Conservation (phyloP, 768 basidiomycete species). For the Amanita inopinata region DNA sequence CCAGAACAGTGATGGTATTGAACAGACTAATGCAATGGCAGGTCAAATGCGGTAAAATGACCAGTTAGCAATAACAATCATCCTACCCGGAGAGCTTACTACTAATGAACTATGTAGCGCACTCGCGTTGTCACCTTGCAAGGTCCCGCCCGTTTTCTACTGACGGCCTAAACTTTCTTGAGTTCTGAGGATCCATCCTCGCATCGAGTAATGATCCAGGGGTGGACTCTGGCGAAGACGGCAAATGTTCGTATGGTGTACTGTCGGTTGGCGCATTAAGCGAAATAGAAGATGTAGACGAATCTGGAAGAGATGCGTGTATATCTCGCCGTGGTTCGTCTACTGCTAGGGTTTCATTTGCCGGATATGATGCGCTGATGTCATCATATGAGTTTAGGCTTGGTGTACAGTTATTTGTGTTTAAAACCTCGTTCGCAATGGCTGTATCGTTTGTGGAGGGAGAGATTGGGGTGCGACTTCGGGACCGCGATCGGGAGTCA, state of each 20-base stretch:
- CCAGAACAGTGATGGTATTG: slow-evolving; percentile 1
- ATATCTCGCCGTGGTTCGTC: neutral
- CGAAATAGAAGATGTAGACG: slow-evolving; percentile 10
- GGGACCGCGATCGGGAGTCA: slow-evolving; percentile 2
- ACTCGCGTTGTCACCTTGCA: neutral
- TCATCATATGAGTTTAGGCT: neutral
- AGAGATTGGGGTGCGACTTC: neutral
- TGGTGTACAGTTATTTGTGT: too few species aligned
- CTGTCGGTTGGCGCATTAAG: slow-evolving; percentile 13
- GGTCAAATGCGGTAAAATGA: neutral
- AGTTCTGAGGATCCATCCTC: slow-evolving; percentile 12
- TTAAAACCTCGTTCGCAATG: too few species aligned
- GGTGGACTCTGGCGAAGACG: slow-evolving; percentile 35
- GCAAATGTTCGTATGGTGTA: slow-evolving; percentile 30
- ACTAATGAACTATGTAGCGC: neutral
- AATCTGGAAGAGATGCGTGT: neutral
- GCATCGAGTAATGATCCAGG: slow-evolving; percentile 27
- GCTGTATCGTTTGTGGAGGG: too few species aligned
- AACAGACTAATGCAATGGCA: neutral
- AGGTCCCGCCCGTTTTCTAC: slow-evolving; percentile 8
- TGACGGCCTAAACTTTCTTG: slow-evolving; percentile 14
- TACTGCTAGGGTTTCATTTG: neutral
- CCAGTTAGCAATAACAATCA: neutral
- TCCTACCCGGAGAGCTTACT: slow-evolving; percentile 1
- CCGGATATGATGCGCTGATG: neutral